Evolutionary conservation across 164 flowering plant genomes (phyloP), one percentile per base, ranked within the genome.

Genomic region (Vitis rupestris): DNA sequence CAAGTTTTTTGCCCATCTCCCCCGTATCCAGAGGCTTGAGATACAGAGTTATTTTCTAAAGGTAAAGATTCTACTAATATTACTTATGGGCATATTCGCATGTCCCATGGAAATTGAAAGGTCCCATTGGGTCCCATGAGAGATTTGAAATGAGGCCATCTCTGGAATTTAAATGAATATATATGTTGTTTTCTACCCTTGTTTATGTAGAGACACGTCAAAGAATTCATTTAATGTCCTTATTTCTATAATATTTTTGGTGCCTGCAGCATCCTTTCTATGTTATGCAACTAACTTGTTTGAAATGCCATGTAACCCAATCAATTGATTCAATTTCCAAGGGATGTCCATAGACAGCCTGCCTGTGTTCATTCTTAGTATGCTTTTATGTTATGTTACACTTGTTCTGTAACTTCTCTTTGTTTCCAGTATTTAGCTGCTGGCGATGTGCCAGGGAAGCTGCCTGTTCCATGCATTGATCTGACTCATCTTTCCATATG

Each of bases 1-100:
- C 61, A 80, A 69, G 66, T 82, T 84, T 74, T 79, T 83, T 72
- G 68, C 69, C 71, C 63, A 73, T 72, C 76, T 86, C 13, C 85
- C 86, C 44, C 73, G 64, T 48, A 72, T 88, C 66, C 82, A 81
- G 66, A 80, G 83, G 71, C 86, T 88, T 50, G 85, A 82, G 74
- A 68, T 82, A 54, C 83, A 80, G 66, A 75, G 79, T 70, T 76
- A 80, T 61, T 86, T 82, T 75, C 61, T 84, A 56, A 81, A 80
- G 89, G 89, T 85, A 82, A 54, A 1, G 10, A 6, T 44, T 50
- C 66, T 29, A 58, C 12, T 27, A 15, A 14, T 10, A 62, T 52
- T 14, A 75, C 29, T 9, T 4, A 15, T 48, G 67, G 57, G 27
- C 3, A 16, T 23, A 23, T 9, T 27, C 49, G 12, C 17, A 10